Evolutionary conservation across 2,329 filamentous ascomycete genomes (phyloP).

Genomic region (Ceratocystis cubensis): DNA sequence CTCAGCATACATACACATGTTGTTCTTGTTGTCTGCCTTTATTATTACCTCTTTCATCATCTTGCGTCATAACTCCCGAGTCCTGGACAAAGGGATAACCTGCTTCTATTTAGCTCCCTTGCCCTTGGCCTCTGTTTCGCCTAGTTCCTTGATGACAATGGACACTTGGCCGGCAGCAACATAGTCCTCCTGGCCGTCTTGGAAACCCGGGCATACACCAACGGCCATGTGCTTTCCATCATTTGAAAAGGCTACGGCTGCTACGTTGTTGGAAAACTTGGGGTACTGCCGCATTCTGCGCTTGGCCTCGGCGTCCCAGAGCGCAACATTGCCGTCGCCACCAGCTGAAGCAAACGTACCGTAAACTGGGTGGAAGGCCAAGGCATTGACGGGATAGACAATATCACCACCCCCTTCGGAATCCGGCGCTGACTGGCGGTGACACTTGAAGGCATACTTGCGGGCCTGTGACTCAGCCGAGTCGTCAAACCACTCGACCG

Average conservation of each 20-base stretch:
- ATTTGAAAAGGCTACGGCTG: slow-evolving; percentile 61
- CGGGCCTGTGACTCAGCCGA: slow-evolving; percentile 73
- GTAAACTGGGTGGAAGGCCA: slow-evolving; percentile 71
- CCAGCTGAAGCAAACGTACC: slow-evolving; percentile 84
- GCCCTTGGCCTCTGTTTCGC: slow-evolving; percentile 76
- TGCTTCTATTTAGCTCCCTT: slow-evolving; percentile 56
- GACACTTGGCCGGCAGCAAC: slow-evolving; percentile 58
- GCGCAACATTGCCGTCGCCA: slow-evolving; percentile 78
- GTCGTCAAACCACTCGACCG: slow-evolving; percentile 96
- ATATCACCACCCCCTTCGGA: slow-evolving; percentile 52
- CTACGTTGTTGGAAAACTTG: slow-evolving; percentile 66
- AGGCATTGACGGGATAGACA: slow-evolving; percentile 81
- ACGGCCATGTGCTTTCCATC: slow-evolving; percentile 71
- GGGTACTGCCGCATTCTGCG: slow-evolving; percentile 81
- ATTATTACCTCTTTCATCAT: not conserved
- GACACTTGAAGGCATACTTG: slow-evolving; percentile 98
- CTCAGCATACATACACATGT: not conserved
- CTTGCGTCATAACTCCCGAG: not conserved
- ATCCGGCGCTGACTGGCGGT: slow-evolving; percentile 59
- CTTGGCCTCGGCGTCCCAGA: slow-evolving; percentile 90
- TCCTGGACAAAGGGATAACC: not conserved
- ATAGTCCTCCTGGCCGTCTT: slow-evolving; percentile 73
- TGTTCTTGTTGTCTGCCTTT: not conserved
- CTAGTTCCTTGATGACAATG: slow-evolving; percentile 70
- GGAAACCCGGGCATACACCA: slow-evolving; percentile 74